Conservation (phyloP, 345 rosid species). For the Gossypioides kirkii region DNA sequence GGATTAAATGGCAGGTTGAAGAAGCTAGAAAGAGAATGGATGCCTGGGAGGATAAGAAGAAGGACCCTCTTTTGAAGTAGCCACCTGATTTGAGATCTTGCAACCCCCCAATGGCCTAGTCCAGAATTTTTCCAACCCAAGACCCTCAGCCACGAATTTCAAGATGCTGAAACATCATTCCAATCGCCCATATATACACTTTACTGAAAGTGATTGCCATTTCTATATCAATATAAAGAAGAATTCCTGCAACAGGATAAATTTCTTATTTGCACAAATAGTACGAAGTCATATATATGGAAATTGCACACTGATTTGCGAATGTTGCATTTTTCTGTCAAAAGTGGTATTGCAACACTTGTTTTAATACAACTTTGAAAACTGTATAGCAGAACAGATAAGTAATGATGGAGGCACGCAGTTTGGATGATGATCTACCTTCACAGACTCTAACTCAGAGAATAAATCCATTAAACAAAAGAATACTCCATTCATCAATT, state of each 20-base stretch:
- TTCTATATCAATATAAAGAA: not conserved
- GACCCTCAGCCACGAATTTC: not conserved
- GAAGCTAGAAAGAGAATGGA: slow-evolving; percentile 32
- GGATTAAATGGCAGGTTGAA: slow-evolving; percentile 27
- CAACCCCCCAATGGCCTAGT: not conserved
- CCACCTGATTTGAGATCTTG: not conserved
- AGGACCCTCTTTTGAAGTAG: slow-evolving; percentile 14
- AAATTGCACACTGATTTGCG: no score
- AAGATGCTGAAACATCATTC: not conserved
- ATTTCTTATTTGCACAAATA: not conserved
- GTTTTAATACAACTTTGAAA: no score
- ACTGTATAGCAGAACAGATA: no score
- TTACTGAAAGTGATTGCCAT: not conserved
- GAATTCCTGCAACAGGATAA: not conserved
- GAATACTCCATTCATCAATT: no score
- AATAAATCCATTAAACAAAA: no score
- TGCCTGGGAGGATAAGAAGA: slow-evolving; percentile 24
- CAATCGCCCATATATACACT: not conserved
- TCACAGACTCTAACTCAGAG: no score
- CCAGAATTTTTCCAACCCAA: not conserved
- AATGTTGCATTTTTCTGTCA: not conserved
- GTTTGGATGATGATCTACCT: no score
- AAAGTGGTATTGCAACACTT: no score
- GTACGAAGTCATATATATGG: not conserved
- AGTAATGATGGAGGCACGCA: no score